These are phyloP conservation scores for Wickerhamiella nectarea DNA, from an alignment of 805 yeast species.

Conservation along the genomic window DNA sequence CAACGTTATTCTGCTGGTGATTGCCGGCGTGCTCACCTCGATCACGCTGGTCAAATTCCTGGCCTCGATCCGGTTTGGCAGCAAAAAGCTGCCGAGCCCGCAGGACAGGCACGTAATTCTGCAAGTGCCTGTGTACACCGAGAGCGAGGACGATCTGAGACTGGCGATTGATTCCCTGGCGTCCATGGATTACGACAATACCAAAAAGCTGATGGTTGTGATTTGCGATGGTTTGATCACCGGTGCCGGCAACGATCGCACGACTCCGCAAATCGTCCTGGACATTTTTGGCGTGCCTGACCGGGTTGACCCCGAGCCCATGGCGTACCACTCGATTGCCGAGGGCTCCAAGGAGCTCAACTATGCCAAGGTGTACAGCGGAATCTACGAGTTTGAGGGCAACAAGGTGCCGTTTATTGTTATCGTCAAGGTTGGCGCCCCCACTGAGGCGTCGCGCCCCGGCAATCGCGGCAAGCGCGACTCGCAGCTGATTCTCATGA, in stretches of 20 bases:
- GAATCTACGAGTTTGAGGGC: conserved; percentile 44
- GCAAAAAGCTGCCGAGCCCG: conserved; percentile 26
- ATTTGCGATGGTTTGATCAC: conserved; percentile 48
- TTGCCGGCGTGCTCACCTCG: conserved; percentile 28
- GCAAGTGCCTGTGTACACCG: conserved; percentile 39
- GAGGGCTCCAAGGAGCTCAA: conserved; percentile 47
- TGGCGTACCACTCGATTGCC: conserved; percentile 41
- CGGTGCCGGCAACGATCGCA: conserved; percentile 44
- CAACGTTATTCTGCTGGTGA: conserved; percentile 27
- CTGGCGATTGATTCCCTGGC: conserved; percentile 46
- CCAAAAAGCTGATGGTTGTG: conserved; percentile 41
- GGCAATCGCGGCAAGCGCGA: conserved; percentile 58
- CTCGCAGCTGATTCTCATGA: conserved; percentile 45
- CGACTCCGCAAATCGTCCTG: conserved; percentile 43
- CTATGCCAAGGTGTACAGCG: conserved; percentile 50
- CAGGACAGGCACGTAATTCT: conserved; percentile 32
- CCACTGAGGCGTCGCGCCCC: conserved; percentile 37
- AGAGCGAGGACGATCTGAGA: conserved; percentile 41
- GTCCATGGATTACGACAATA: conserved; percentile 41
- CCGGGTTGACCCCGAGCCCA: conserved; percentile 37
- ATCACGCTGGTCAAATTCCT: conserved; percentile 30
- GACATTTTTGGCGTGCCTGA: conserved; percentile 33
- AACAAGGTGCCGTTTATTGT: conserved; percentile 39
- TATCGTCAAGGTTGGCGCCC: conserved; percentile 44
- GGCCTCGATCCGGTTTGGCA: conserved; percentile 28